These are phyloP conservation scores for Aspergillus versicolor DNA, from an alignment of 2,329 filamentous ascomycete genomes.

Conservation along the genomic window DNA sequence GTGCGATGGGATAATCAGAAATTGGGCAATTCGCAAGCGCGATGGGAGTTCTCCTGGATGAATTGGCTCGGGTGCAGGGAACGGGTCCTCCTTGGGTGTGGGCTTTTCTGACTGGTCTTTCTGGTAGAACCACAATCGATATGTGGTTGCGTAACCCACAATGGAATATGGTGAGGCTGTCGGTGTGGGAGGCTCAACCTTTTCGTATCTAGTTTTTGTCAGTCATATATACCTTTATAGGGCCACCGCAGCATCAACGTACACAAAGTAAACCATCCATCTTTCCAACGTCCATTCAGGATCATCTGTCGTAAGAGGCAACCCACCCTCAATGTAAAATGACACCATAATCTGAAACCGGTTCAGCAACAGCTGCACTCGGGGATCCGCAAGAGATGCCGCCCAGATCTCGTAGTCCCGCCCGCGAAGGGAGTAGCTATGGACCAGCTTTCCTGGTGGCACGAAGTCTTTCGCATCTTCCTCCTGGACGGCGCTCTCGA, in stretches of 20 bases:
- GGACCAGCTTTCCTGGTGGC: conserved; percentile 73
- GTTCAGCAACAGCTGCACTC: conserved; percentile 69
- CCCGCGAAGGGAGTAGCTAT: conserved; percentile 61
- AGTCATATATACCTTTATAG: conserved; percentile 6
- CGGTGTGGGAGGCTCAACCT: conserved; percentile 43
- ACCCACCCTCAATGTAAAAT: conserved; percentile 92
- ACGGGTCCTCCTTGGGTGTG: conserved; percentile 42
- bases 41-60: conserved; percentile 65
- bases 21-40: conserved; percentile 86
- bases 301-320: conserved; percentile 68
- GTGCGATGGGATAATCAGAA: conserved; percentile 84
- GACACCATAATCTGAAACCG: conserved; percentile 81
- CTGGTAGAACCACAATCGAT: conserved; percentile 70
- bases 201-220: conserved; percentile 53
- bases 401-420: conserved; percentile 82
- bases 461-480: conserved; percentile 52
- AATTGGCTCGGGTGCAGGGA: conserved; percentile 43
- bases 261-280: conserved; percentile 91
- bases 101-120: conserved; percentile 40
- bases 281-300: conserved; percentile 72
- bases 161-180: conserved; percentile 69
- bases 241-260: conserved; percentile 32
- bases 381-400: conserved; percentile 68
- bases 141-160: conserved; percentile 85
- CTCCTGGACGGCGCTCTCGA: conserved; percentile 57